Evolutionary conservation across 2,329 filamentous ascomycete genomes (phyloP), one percentile per base, ranked within the genome.

Genomic region (Lachnellula suecica): DNA sequence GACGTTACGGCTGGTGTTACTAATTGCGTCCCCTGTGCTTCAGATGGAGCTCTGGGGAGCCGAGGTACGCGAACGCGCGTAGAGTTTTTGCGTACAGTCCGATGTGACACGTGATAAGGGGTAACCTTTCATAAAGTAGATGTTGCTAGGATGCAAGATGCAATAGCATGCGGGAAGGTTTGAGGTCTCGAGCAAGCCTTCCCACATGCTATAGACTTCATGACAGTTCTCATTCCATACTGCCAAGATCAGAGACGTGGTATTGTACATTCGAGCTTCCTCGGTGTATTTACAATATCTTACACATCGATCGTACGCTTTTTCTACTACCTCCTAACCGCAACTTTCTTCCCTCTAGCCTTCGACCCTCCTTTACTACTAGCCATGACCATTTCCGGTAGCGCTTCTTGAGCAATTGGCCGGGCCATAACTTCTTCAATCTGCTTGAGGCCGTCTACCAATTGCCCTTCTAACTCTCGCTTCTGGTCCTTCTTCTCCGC

Each of bases 381-480:
- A 31, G 59, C 59, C 47, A 57, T 43, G 7, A 59, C 51, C 40
- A 65, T 61, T 27, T 66, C 66, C 8, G 68, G 60, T 34, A 67
- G 51, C 9, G 61, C 52, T 19, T 62, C 57, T 27, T 46, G 51
- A 7, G 37, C 42, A 6, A 51, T 52, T 2, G 53, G 42, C 15
- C 60, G 27, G 55, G 52, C 54, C 76, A 63, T 45, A 68, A 42
- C 71, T 31, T 67, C 52, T 41, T 79, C 68, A 48, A 85, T 78
- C 51, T 66, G 69, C 63, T 74, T 64, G 29, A 70, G 61, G n/a
- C 84, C 84, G 62, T 85, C 73, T n/a, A 92, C 70, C 44, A 89
- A 59, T 52, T 68, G 66, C 17, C 84, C 83, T 15, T 77, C 71
- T 47, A 83, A 71, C 51, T 72, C 70, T 64, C 73, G 80, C 63